Conservation (phyloP, 2,329 filamentous ascomycete genomes). For the Graphium sp. region DNA sequence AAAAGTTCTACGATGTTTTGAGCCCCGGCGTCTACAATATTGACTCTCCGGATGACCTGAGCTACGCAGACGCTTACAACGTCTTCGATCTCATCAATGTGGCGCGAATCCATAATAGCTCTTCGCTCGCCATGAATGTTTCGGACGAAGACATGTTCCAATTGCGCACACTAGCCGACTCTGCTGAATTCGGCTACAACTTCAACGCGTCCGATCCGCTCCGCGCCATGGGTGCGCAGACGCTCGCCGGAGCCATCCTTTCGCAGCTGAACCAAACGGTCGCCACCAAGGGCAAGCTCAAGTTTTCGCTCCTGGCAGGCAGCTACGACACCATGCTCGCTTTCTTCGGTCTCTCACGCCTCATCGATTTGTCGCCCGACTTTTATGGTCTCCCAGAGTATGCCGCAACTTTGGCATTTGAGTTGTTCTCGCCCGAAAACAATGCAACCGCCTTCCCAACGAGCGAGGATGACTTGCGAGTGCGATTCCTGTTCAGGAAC, state of each 20-base stretch:
- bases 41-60: conserved; percentile 13
- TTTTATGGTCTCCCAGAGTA: conserved; percentile 17
- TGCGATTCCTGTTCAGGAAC: conserved; percentile 18
- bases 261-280: conserved; percentile 15
- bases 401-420: conserved; percentile 17
- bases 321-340: conserved; percentile 19
- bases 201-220: conserved; percentile 12
- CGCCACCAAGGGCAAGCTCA: conserved; percentile 12
- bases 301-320: conserved; percentile 16
- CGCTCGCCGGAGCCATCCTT: conserved; percentile 13
- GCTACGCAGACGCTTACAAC: conserved; percentile 16
- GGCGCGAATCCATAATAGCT: conserved; percentile 13
- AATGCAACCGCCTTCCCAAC: conserved; percentile 11
- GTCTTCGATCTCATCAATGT: conserved; percentile 19
- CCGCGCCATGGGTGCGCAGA: conserved; percentile 14
- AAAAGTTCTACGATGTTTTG: conserved; percentile 12
- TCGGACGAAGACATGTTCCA: conserved; percentile 15
- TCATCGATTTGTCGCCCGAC: conserved; percentile 11
- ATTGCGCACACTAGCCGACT: conserved; percentile 15
- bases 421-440: conserved; percentile 12
- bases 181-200: conserved; percentile 14
- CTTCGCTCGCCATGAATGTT: conserved; percentile 13
- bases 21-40: conserved; percentile 14
- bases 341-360: conserved; percentile 14
- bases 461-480: conserved; percentile 11